These are phyloP conservation scores for Venturia oleaginea DNA, from an alignment of 2,329 filamentous ascomycete genomes.

Conservation along the genomic window DNA sequence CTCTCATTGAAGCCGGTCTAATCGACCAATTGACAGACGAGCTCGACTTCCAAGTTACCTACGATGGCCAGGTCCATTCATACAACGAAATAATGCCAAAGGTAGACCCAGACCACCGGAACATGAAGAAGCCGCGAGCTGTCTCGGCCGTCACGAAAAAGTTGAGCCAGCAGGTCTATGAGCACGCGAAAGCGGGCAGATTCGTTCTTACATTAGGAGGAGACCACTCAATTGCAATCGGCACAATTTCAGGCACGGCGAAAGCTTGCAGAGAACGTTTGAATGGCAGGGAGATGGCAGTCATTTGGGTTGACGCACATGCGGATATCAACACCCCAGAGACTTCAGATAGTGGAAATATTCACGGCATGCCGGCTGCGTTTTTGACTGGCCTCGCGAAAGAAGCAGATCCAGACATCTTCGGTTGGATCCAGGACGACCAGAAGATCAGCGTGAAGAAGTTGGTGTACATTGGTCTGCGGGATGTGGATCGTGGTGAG, in stretches of 20 bases:
- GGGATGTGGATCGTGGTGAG: constrained; percentile 89
- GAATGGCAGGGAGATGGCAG: constrained; percentile 66
- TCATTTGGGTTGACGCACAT: constrained; percentile 98
- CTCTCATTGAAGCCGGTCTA: constrained; percentile 80
- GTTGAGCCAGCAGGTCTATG: constrained; percentile 78
- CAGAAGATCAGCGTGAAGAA: constrained; percentile 66
- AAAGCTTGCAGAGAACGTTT: constrained; percentile 79
- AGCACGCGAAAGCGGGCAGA: constrained; percentile 71
- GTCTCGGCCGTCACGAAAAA: constrained; percentile 77
- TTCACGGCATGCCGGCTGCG: constrained; percentile 95
- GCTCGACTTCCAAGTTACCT: constrained; percentile 78
- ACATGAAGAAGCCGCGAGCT: constrained; percentile 87
- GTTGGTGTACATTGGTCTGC: constrained; percentile 91
- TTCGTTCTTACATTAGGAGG: constrained; percentile 90
- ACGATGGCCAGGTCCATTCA: constrained; percentile 71
- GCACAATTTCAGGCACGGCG: constrained; percentile 79
- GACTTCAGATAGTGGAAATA: constrained; percentile 79
- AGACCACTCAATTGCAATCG: constrained; percentile 94
- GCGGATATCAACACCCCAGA: constrained; percentile 97
- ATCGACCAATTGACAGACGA: constrained; percentile 75
- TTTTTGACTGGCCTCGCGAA: constrained; percentile 80
- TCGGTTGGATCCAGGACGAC: constrained; percentile 79
- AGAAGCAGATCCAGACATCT: constrained; percentile 67
- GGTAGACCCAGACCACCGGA: constrained; percentile 68
- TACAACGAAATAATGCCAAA: constrained; percentile 68